phyloP scores from a whole-genome alignment of 1,284 basidiomycete genomes.

The Ustilago xerochloae region DNA sequence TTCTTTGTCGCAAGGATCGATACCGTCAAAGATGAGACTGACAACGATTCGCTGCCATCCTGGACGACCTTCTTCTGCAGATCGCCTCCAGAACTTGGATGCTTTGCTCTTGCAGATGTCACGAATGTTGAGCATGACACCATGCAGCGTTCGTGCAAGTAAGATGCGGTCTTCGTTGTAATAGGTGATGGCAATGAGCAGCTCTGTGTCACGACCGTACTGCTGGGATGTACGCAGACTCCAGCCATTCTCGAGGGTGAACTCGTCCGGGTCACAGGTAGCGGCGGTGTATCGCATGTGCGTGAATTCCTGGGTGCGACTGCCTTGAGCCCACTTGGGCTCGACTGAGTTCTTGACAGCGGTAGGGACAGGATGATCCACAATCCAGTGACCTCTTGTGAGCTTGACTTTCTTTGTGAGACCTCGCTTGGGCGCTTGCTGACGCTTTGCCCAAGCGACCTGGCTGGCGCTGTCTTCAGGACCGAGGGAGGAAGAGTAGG shows the following conservation, averaged over 20 bases:
- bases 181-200: conserved; percentile 76
- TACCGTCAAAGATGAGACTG: conserved; percentile 84
- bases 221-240: conserved; percentile 81
- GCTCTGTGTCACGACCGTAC: conserved; percentile 89
- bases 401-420: conserved; percentile 84
- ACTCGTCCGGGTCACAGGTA: conserved; percentile 94
- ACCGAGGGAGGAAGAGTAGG: conserved; percentile 40
- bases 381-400: conserved; percentile 73
- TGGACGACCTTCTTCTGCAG: conserved; percentile 79
- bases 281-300: conserved; percentile 84
- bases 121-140: conserved; percentile 96
- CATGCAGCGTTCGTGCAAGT: conserved; percentile 79
- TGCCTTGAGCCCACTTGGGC: conserved; percentile 74
- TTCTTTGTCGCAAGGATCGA: conserved; percentile 91
- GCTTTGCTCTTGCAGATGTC: conserved; percentile 96
- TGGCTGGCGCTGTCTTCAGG: conserved; percentile 54
- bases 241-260: conserved; percentile 76
- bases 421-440: conserved; percentile 68
- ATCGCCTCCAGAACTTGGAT: conserved; percentile 81
- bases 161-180: conserved; percentile 96
- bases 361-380: conserved; percentile 78
- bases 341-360: conserved; percentile 87
- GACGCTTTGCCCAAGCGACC: conserved; percentile 66
- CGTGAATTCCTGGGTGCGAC: conserved; percentile 77
- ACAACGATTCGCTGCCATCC: conserved; percentile 93